phyloP scores from a whole-genome alignment of 345 rosid species.

The Combretum micranthum region DNA sequence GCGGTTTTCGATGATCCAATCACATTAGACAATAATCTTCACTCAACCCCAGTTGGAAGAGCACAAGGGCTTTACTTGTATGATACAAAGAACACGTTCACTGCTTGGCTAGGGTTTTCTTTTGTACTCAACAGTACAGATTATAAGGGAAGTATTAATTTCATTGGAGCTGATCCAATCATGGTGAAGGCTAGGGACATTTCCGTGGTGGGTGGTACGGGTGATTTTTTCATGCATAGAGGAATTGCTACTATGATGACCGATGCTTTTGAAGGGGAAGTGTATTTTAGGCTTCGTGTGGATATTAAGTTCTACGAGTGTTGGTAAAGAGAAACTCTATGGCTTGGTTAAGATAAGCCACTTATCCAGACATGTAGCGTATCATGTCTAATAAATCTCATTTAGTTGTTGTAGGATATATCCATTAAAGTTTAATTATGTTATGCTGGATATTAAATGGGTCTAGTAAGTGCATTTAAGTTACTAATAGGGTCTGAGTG shows the following conservation, averaged over 20 bases:
- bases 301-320: constrained; percentile 46
- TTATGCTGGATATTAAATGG: too few relatives aligned
- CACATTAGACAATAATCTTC: constrained; percentile 40
- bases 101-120: constrained; percentile 44
- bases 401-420: too few relatives aligned
- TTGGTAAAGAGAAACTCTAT: constrained; percentile 21
- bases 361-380: too few relatives aligned
- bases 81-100: constrained; percentile 33
- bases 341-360: neutral
- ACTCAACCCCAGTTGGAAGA: constrained; percentile 28
- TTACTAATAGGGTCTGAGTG: too few relatives aligned
- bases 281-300: constrained; percentile 27
- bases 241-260: constrained; percentile 43
- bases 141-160: constrained; percentile 28
- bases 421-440: too few relatives aligned
- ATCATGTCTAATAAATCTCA: too few relatives aligned
- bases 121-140: constrained; percentile 33
- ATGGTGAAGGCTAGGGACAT: constrained; percentile 37
- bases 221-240: constrained; percentile 43
- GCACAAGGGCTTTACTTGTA: constrained; percentile 47
- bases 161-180: constrained; percentile 36
- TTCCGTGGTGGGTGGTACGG: constrained; percentile 43
- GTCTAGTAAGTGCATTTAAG: too few relatives aligned
- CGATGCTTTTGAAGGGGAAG: constrained; percentile 35
- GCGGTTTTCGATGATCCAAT: constrained; percentile 47